Base-by-base conservation (phyloP, 148 eudicot species). In the Amaranthus palmeri region DNA sequence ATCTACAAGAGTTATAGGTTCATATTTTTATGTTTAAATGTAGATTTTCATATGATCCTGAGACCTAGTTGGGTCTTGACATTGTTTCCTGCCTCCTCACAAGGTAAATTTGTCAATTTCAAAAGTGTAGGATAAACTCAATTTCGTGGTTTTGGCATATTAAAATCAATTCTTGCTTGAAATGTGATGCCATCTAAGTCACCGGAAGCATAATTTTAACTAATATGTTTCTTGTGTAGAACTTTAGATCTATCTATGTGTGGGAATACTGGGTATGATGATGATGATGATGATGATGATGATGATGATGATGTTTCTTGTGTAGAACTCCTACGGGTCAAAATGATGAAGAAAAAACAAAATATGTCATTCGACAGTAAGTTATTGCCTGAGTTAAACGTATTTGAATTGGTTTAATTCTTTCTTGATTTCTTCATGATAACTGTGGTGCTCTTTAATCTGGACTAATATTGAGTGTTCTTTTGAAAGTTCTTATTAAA, bases 291-390 rank as follows among this genome's bases (percentile, higher is more conserved):
- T n/a, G n/a, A n/a, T n/a, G n/a, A n/a, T n/a, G n/a, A n/a, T n/a
- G n/a, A n/a, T n/a, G n/a, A n/a, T n/a, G n/a, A n/a, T n/a, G n/a
- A n/a, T n/a, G n/a, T n/a, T n/a, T n/a, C n/a, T n/a, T n/a, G n/a
- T n/a, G n/a, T n/a, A n/a, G 98, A 84, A 97, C 98, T 69, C 92
- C 99, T 61, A 36, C 75, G 42, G 96, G 89, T 53, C 82, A 92
- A 83, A 83, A 96, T 77, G 82, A 83, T 76, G 96, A 96, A 76
- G 99, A 96, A 61, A 92, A 96, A 83, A 78, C 84, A 42, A 92
- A 96, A 88, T 92, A 92, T 81, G 93, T 88, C 55, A 73, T 88
- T 64, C 92, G 97, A 64, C 99, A 97, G 99, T 95, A 86, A 86
- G 96, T 83, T 2, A 77, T 52, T 70, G 48, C 66, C 59, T 25